Evolutionary conservation across 257 asterid species (phyloP), one percentile per base, ranked within the genome.

Genomic region (Gynochthodes officinalis): DNA sequence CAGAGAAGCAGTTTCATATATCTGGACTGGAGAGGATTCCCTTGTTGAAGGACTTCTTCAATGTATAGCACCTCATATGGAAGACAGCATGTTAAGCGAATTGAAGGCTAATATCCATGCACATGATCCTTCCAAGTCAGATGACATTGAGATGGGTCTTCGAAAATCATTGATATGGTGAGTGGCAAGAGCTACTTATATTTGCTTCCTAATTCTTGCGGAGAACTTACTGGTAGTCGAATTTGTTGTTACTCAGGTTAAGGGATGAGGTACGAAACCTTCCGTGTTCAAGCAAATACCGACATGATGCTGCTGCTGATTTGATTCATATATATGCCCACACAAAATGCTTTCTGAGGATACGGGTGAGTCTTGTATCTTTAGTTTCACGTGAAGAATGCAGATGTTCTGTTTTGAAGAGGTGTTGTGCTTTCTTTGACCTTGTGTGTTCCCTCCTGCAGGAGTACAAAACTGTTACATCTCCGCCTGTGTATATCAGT

Each of bases 221-320:
- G 27, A 27, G 49, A 33, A 46, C 59, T 40, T 2, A 2, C 52
- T 35, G 21, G 27, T 53, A 43, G 77, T 39, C 64, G 71, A 81
- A 61, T 69, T 73, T 19, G 28, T 55, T 28, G 64, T 64, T 67
- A 79, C 80, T 73, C 83, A 95, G 99, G 99, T 86, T 95, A 84
- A 85, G 99, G 81, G 99, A 95, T 80, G 98, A 95, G 91, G 86
- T 95, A 65, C 96, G 98, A 66, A 84, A 88, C 78, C 96, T 95
- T 83, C 86, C 96, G 35, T 95, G 98, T 84, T 82, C 91, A 11
- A 86, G 87, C 80, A 95, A 95, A 75, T 87, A 94, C 78, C 90
- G 99, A 73, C 90, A 92, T 59, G 99, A 95, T 82, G 99, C 99
- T 60, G 98, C 97, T 80, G 98, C 99, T 81, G 99, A 95, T 89